Conservation (phyloP, 352 stramenopile species). For the Globisporangium spinosum region DNA sequence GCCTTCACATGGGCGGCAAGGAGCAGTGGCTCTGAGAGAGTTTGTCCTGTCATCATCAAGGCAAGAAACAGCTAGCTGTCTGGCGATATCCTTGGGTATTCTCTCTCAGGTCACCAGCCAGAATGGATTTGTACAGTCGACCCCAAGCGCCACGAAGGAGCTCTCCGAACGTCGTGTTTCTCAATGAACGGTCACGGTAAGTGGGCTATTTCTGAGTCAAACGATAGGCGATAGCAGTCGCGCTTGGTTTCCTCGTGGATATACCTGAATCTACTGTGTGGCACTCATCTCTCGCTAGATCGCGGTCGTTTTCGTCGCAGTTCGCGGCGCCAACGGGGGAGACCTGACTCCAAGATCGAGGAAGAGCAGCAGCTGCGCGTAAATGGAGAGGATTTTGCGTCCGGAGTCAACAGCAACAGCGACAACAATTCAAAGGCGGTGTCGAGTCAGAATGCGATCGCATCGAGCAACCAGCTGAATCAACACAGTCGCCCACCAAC, state of each 20-base stretch:
- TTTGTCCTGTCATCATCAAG: neutral
- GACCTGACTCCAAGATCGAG: conserved; percentile 8
- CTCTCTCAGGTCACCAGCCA: neutral
- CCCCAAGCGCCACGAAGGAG: conserved; percentile 25
- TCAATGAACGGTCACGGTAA: conserved; percentile 39
- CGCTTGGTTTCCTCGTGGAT: neutral
- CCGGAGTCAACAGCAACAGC: neutral
- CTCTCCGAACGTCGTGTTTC: conserved; percentile 30
- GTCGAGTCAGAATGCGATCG: neutral
- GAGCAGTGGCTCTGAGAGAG: neutral
- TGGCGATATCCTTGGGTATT: neutral
- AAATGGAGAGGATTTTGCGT: conserved; percentile 3
- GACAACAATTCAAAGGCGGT: neutral
- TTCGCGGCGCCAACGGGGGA: conserved; percentile 20
- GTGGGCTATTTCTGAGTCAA: neutral
- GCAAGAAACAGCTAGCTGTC: neutral
- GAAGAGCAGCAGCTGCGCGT: conserved; percentile 10
- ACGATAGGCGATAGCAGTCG: no score
- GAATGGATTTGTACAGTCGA: conserved; percentile 48
- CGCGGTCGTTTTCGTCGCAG: conserved; percentile 27
- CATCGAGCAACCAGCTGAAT: conserved; percentile 16
- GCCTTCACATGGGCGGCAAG: neutral
- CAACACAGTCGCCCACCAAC: conserved; percentile 9
- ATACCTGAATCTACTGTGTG: neutral
- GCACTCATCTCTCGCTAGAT: conserved; percentile 11